Percentiles rank a stretch among this genome's conserved stretches.
Conservation (phyloP, 176 grass and related monocot species). For the Tillandsia fasciculata region DNA sequence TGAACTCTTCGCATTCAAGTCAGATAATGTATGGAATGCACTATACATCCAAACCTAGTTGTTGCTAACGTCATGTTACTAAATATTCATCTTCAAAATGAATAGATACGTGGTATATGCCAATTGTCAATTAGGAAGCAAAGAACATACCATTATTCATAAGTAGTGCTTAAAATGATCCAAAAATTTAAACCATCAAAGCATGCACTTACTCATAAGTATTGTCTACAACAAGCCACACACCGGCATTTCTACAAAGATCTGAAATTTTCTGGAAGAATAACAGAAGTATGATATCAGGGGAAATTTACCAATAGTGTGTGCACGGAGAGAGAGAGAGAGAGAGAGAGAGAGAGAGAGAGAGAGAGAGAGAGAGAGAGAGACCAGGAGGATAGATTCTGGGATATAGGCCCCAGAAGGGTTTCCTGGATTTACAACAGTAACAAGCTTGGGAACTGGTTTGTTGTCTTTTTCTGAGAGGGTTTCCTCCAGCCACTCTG, state of each 20-base stretch:
- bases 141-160: neutral
- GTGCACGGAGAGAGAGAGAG: neutral
- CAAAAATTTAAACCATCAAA: neutral
- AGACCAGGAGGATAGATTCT: slow-evolving; percentile 49
- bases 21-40: neutral
- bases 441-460: slow-evolving; percentile 79
- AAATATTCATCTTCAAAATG: neutral
- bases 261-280: slow-evolving; percentile 85
- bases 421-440: slow-evolving; percentile 97
- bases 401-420: slow-evolving; percentile 79
- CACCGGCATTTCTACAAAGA: slow-evolving; percentile 64
- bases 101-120: neutral
- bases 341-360: neutral
- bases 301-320: neutral
- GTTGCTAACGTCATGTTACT: neutral
- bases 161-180: slow-evolving; percentile 1
- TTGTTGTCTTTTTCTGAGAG: slow-evolving; percentile 38
- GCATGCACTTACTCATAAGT: slow-evolving; percentile 87
- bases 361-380: slow-evolving; percentile 8
- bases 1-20: neutral
- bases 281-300: slow-evolving; percentile 28
- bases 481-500: slow-evolving; percentile 80
- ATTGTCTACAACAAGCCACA: slow-evolving; percentile 93
- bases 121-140: neutral
- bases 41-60: neutral